These are phyloP conservation scores for Whalleya microplaca DNA, from an alignment of 2,329 filamentous ascomycete genomes.

Conservation along the genomic window DNA sequence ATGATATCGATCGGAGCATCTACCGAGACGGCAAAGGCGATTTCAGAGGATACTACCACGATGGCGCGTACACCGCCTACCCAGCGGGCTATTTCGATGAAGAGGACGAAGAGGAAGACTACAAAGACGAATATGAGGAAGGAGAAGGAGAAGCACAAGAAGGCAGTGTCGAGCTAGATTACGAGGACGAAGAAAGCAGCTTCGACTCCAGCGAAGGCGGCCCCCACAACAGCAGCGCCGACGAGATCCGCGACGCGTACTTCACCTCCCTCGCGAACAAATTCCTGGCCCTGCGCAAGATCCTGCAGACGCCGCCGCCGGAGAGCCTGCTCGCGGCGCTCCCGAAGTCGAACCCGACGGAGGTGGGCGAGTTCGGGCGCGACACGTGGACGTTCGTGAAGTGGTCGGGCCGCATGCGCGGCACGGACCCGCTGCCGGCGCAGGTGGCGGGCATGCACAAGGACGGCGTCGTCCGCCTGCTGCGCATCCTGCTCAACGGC, in stretches of 20 bases:
- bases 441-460: constrained; percentile 70
- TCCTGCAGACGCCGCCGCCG: constrained; percentile 61
- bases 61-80: constrained; percentile 77
- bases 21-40: constrained; percentile 57
- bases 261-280: constrained; percentile 66
- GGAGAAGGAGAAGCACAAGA: constrained; percentile 26
- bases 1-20: constrained; percentile 45
- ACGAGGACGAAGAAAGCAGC: constrained; percentile 37
- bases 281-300: constrained; percentile 66
- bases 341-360: constrained; percentile 54
- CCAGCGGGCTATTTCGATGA: constrained; percentile 44
- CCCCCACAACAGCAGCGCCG: constrained; percentile 37
- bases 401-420: constrained; percentile 58
- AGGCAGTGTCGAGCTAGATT: constrained; percentile 19
- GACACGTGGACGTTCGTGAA: constrained; percentile 51
- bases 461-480: constrained; percentile 65
- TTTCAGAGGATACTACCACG: constrained; percentile 68
- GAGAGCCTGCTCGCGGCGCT: constrained; percentile 56
- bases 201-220: constrained; percentile 28
- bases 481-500: constrained; percentile 68
- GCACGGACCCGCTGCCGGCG: constrained; percentile 59
- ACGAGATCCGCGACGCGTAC: constrained; percentile 65
- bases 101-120: constrained; percentile 33
- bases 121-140: constrained; percentile 34
- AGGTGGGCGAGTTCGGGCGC: constrained; percentile 58